Evolutionary conservation across 208 protist genomes (phyloP).

Genomic region (Strigomonas culicis): DNA sequence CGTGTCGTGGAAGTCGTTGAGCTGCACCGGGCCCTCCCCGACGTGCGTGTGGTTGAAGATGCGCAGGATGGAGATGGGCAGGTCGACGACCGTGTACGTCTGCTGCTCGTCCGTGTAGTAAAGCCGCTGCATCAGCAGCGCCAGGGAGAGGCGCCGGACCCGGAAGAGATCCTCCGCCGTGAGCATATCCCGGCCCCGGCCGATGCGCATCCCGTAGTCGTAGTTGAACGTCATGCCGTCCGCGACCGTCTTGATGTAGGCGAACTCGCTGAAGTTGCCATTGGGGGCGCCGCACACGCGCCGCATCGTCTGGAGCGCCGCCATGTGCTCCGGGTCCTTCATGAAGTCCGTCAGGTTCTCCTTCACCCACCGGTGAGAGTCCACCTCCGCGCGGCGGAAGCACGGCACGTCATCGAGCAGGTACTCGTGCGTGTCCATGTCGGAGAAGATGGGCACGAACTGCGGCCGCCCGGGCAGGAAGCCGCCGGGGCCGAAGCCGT

Average conservation of each 20-base stretch:
- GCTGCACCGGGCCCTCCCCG: conserved; percentile 18
- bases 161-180: conserved; percentile 43
- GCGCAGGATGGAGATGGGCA: conserved; percentile 57
- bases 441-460: conserved; percentile 81
- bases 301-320: conserved; percentile 40
- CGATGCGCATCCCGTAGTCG: conserved; percentile 56
- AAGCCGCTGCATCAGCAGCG: conserved; percentile 67
- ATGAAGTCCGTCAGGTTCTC: conserved; percentile 34
- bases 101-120: conserved; percentile 85
- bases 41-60: conserved; percentile 43
- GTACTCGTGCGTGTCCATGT: conserved; percentile 88
- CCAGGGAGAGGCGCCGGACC: conserved; percentile 66
- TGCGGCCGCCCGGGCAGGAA: conserved; percentile 69
- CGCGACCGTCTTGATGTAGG: conserved; percentile 70
- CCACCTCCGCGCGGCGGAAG: conserved; percentile 67
- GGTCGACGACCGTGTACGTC: conserved; percentile 77
- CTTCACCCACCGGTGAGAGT: conserved; percentile 65
- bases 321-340: conserved; percentile 33
- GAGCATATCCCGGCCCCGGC: conserved; percentile 33
- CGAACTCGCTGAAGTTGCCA: conserved; percentile 21
- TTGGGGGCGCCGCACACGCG: conserved; percentile 48
- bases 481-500: conserved; percentile 69
- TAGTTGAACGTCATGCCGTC: conserved; percentile 82
- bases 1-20: conserved; percentile 69
- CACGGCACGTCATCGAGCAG: conserved; percentile 83